Evolutionary conservation across 495 filamentous ascomycete genomes (phyloP), one percentile per base, ranked within the genome.

Genomic region (Podospora sp.): DNA sequence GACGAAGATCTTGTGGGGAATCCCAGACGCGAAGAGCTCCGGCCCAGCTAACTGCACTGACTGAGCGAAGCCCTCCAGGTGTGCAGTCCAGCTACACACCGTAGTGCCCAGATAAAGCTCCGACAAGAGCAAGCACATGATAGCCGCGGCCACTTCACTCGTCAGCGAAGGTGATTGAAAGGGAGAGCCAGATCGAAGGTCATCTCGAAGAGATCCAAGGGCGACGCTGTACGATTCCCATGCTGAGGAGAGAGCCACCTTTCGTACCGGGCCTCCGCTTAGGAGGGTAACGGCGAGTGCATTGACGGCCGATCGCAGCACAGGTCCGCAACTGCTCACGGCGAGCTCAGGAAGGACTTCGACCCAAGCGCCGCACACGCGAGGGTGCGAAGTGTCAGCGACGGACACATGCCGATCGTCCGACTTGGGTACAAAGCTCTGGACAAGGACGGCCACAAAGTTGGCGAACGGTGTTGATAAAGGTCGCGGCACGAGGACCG

Each of bases 351-450:
- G 75, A 6, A 80, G 72, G 1, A 76, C 72, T 65, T 78, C 78
- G 0, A 80, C 75, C 78, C 78, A 82, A 3, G 73, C 67, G 5
- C 79, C 79, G 49, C 79, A 80, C 29, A 81, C 76, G 50, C 76
- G 75, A 36, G 77, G 70, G 21, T 62, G 21, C n/a, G n/a, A n/a
- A 16, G 53, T 56, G 29, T 58, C 65, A n/a, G 24, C 24, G 24
- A 3, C n/a, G 51, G 16, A 20, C 5, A 20, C n/a, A 2, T 9
- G 9, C 24, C 29, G 4, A 29, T 51, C 14, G 0, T 70, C 58
- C 0, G 59, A 29, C 18, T 68, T 65, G 7, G 71, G 71, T 16
- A 67, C 67, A 27, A 68, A 73, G 29, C 49, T 64, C 24, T 56
- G 64, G 62, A 71, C 35, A 21, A 73, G 65, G 1, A 68, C 40